Base-by-base conservation (phyloP, 2,329 filamentous ascomycete species). In the Ceratocystis lukuohia region DNA sequence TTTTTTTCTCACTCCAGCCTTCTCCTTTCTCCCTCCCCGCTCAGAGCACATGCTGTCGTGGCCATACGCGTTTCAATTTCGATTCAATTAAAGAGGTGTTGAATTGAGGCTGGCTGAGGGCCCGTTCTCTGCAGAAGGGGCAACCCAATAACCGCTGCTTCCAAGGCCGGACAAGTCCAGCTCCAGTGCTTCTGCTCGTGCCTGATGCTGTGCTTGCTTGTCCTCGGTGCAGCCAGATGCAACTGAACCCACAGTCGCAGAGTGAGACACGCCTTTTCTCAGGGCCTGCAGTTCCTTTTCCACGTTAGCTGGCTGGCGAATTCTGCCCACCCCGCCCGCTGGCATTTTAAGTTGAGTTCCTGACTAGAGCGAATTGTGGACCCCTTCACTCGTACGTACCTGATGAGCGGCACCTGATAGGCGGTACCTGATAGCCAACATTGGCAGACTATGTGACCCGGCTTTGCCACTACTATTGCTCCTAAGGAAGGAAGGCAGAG, bases 1-100 rank as follows among this genome's bases (percentile, higher is more conserved):
- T 64, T 64, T 56, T 56, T 64, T 37, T 45, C 41, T 20, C 20
- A 37, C 28, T 20, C 56, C 17, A 28, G 12, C 33, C 20, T 15
- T 25, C 45, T 62, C 65, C 17, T 66, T 61, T 15, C 30, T 50
- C 20, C 50, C 12, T 20, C 45, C 6, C 22, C 44, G 20, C 56
- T 17, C 28, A 37, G 45, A 41, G 46, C 46, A 37, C 44, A 28
- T 41, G 59, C 28, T 66, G 59, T 66, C 59, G 65, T 57, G 59
- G 64, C 64, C 37, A 25, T 37, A 22, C 33, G 61, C 53, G 64
- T 65, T 17, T 59, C 56, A 37, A 59, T 57, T 57, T 57, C 25
- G 7, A 57, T 37, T 57, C 33, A 30, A 57, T 37, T 7, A 25
- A 22, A 25, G 33, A 33, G 56, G 56, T 28, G 28, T 59, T 59